Conservation (phyloP, 495 filamentous ascomycete genomes). For the Xylaria venustula region DNA sequence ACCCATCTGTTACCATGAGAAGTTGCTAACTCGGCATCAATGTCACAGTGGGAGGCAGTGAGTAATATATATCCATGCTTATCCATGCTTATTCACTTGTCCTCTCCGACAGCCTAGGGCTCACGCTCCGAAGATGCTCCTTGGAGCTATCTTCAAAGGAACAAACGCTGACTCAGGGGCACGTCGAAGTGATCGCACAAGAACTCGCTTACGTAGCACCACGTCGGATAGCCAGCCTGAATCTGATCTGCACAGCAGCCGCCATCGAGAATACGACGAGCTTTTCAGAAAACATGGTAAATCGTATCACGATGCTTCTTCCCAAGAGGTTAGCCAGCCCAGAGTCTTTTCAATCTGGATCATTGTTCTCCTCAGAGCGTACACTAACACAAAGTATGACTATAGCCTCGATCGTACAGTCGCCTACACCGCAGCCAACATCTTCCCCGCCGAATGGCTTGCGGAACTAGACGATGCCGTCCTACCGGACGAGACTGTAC, state of each 20-base stretch:
- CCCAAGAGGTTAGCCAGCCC: slow-evolving; percentile 49
- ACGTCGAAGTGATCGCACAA: slow-evolving; percentile 85
- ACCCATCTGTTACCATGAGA: neutral
- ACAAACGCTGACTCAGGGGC: slow-evolving; percentile 33
- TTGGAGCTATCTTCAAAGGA: neutral
- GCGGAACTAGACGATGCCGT: slow-evolving; percentile 55
- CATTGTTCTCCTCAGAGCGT: no score
- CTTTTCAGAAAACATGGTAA: slow-evolving; percentile 60
- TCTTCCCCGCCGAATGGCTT: slow-evolving; percentile 65
- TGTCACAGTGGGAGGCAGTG: slow-evolving; percentile 15
- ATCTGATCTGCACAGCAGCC: slow-evolving; percentile 71
- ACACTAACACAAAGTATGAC: no score
- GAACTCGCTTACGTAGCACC: slow-evolving; percentile 68
- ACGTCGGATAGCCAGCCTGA: slow-evolving; percentile 60
- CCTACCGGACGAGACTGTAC: slow-evolving; percentile 34
- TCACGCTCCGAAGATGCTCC: neutral
- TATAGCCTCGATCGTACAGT: slow-evolving; percentile 39
- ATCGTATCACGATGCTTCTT: slow-evolving; percentile 66
- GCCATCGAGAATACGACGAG: slow-evolving; percentile 60
- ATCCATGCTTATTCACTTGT: slow-evolving; percentile 31
- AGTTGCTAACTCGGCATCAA: neutral
- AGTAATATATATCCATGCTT: no score
- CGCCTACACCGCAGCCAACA: slow-evolving; percentile 47
- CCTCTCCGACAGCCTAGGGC: neutral
- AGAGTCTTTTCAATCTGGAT: no score